Base-by-base conservation (phyloP, 2,329 filamentous ascomycete species). In the Diplocarpon rosae region DNA sequence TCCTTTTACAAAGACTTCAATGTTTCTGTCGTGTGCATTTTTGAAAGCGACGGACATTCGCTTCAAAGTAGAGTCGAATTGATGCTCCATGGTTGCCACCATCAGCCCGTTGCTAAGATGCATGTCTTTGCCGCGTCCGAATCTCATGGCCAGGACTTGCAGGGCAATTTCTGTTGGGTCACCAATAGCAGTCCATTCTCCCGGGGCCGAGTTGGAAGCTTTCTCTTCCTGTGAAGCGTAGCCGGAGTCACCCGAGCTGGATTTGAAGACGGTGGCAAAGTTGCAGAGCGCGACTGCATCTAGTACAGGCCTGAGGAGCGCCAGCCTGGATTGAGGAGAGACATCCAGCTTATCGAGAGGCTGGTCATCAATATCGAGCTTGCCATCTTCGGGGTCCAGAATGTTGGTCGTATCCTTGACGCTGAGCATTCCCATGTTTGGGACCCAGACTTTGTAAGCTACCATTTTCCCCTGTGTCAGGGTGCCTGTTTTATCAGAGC, bases 111-210 rank as follows among this genome's bases (percentile, higher is more conserved):
- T 59, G 45, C 73, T 70, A 2, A 78, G 63, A 1, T 61, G 57
- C 56, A 73, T 60, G 1, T 63, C 74, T 57, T 71, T 72, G 41
- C 66, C 69, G 47, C 71, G 69, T 27, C 71, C 69, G 53, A 85
- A 85, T 14, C 82, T 76, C 65, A 80, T 78, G 37, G 81, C 80
- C 49, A 86, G 80, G 9, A 85, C 80, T 51, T 83, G 79, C 13
- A 86, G 73, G 10, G 83, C 81, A 47, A 86, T 83, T 54, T 86
- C 82, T 3, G 83, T 86, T 3, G 80, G 78, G 52, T 83, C 78
- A 39, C 79, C 80, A 34, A 78, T 65, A 15, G 76, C 76, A 34
- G 67, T 70, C 76, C 78, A 83, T 27, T 45, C 42, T 16, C 42
- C 51, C 30, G 41, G 15, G 13, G 12, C n/a, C 7, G 15, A 2